Evolutionary conservation across 768 basidiomycete species (phyloP), one percentile per base, ranked within the genome.

Genomic region (Ephemerocybe angulata): DNA sequence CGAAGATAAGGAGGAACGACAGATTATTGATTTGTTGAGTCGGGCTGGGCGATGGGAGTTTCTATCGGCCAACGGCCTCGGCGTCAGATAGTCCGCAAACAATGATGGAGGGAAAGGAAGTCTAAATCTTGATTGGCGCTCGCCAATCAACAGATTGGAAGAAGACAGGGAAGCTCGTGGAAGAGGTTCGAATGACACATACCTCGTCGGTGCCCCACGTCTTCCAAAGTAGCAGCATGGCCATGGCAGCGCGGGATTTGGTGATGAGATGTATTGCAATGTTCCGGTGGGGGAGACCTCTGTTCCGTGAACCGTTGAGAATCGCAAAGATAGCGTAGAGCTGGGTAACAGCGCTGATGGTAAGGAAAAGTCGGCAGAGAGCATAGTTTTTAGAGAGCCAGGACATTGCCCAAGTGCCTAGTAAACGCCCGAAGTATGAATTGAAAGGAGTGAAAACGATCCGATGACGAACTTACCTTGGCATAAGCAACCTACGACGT

Each of bases 161-260:
- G 17, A 17, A 35, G 19, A 42, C 19, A 42, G 11, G 7, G 7
- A 22, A 42, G 19, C 40, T 19, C 10, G 40, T 22, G 19, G 40
- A 11, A 6, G 21, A 42, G 40, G 19, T 42, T 10, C 21, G 13
- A 42, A 8, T 10, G 3, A 44, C 11, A 30, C 35, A 4, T 24
- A 54, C 53, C 22, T 33, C 43, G 5, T 25, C 11, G 6, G 21
- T 24, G 44, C 54, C 31, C 51, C 21, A 58, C 12, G 48, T 59
- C 60, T 60, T 60, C 17, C 52, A 88, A 90, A 68, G 93, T 93
- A 71, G 86, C 83, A 2, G 79, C 82, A 43, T 92, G 93, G 68
- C 79, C 85, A 43, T 80, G 73, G n/a, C 84, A 87, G 67, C 74
- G 88, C 24, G 85, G 80, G 1, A 87, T 31, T 56, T 51, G 17